Conservation (phyloP, 257 asterid genomes). For the Leonotis leonurus region DNA sequence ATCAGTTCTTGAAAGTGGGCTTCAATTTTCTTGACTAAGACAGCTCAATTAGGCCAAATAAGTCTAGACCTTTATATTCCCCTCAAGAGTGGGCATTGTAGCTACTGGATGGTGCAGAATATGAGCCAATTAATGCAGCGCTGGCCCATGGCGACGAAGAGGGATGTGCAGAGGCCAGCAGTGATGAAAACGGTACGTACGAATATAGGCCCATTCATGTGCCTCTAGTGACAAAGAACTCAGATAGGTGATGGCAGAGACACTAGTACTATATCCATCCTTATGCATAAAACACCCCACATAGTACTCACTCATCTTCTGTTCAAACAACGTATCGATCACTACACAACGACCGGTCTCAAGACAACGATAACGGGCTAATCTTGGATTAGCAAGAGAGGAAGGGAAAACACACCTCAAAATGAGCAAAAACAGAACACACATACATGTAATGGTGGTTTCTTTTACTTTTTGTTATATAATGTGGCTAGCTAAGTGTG, state of each 20-base stretch:
- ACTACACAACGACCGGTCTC: background rate
- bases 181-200: constrained; percentile 22
- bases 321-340: too few species aligned
- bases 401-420: background rate
- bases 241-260: constrained; percentile 21
- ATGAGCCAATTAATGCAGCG: constrained; percentile 21
- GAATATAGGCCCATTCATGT: constrained; percentile 41
- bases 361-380: background rate
- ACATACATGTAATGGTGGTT: background rate
- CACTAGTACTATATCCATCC: constrained; percentile 14
- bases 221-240: constrained; percentile 24
- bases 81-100: background rate
- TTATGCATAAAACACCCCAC: background rate
- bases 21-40: background rate
- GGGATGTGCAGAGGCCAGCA: constrained; percentile 32
- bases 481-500: background rate
- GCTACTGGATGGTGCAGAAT: constrained; percentile 7
- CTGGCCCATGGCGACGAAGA: constrained; percentile 23
- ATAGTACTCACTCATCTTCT: background rate
- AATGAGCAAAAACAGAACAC: background rate
- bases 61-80: background rate
- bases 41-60: background rate
- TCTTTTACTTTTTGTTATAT: background rate
- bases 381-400: background rate
- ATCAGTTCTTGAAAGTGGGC: background rate